Percentiles rank a stretch among this genome's conserved stretches.
These are phyloP conservation scores for Gamarada debralockiae DNA, from an alignment of 495 filamentous ascomycete species.

Conservation along the genomic window DNA sequence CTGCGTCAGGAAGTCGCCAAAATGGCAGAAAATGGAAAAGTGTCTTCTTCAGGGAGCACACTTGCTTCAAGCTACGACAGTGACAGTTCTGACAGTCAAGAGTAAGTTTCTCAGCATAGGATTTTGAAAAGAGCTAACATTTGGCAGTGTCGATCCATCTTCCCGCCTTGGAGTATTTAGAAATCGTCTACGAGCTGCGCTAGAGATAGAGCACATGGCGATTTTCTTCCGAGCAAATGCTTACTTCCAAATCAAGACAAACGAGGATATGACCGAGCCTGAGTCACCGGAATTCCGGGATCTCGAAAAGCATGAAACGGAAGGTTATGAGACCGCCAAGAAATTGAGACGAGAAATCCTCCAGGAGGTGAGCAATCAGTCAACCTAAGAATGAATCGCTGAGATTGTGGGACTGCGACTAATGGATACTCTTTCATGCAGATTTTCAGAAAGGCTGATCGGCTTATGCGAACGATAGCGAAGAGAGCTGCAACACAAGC, in stretches of 20 bases:
- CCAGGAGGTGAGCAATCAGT: conserved; percentile 30
- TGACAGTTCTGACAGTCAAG: conserved; percentile 37
- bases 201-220: conserved; percentile 79
- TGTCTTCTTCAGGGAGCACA: background rate
- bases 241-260: conserved; percentile 75
- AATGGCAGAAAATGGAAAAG: conserved; percentile 9
- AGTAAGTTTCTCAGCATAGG: conserved; percentile 18
- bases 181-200: conserved; percentile 61
- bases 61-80: conserved; percentile 25
- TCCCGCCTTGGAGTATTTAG: conserved; percentile 52
- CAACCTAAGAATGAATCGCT: background rate
- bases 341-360: conserved; percentile 72
- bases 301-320: conserved; percentile 65
- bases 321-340: conserved; percentile 74
- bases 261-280: conserved; percentile 54
- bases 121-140: background rate
- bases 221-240: conserved; percentile 82
- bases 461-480: conserved; percentile 45
- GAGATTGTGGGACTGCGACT: no score
- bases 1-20: conserved; percentile 32
- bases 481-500: conserved; percentile 40
- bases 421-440: conserved; percentile 1
- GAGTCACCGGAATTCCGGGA: conserved; percentile 61
- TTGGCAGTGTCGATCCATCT: conserved; percentile 24
- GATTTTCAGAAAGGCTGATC: conserved; percentile 25